phyloP scores from a whole-genome alignment of 176 grass and related monocot species.

The Tillandsia leiboldiana region DNA sequence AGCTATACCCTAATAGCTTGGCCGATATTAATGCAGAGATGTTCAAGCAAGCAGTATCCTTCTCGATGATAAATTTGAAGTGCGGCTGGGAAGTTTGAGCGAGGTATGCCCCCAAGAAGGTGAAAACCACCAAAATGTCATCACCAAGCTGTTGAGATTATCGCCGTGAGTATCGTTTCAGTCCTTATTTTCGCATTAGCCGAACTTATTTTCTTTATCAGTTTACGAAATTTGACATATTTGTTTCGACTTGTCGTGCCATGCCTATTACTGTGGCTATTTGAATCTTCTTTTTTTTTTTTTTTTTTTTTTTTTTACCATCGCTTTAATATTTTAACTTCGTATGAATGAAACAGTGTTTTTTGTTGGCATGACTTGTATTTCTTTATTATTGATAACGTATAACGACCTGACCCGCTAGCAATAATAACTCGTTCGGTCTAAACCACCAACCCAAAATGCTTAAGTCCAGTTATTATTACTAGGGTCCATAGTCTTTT shows the following conservation, averaged over 20 bases:
- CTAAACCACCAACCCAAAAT: no score
- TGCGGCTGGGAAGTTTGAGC: constrained; percentile 70
- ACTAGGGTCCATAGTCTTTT: no score
- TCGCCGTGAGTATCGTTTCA: constrained; percentile 58
- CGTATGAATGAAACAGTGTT: no score
- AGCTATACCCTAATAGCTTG: not conserved
- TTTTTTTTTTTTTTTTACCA: no score
- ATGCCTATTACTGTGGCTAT: no score
- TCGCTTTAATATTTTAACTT: no score
- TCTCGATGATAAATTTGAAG: constrained; percentile 96
- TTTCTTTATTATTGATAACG: no score
- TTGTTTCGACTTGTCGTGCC: not conserved
- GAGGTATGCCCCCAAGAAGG: constrained; percentile 75
- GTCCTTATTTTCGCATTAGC: not conserved
- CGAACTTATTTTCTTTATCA: not conserved
- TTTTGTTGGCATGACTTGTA: no score
- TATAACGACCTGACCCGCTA: no score
- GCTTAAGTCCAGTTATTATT: no score
- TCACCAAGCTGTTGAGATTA: constrained; percentile 86
- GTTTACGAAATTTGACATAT: not conserved
- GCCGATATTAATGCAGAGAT: constrained; percentile 42
- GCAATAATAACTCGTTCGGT: no score
- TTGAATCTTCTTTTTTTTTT: no score
- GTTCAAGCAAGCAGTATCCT: constrained; percentile 84
- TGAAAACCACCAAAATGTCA: constrained; percentile 73